phyloP scores from a whole-genome alignment of 2,329 filamentous ascomycete species.

The Verticillium albo-atrum region DNA sequence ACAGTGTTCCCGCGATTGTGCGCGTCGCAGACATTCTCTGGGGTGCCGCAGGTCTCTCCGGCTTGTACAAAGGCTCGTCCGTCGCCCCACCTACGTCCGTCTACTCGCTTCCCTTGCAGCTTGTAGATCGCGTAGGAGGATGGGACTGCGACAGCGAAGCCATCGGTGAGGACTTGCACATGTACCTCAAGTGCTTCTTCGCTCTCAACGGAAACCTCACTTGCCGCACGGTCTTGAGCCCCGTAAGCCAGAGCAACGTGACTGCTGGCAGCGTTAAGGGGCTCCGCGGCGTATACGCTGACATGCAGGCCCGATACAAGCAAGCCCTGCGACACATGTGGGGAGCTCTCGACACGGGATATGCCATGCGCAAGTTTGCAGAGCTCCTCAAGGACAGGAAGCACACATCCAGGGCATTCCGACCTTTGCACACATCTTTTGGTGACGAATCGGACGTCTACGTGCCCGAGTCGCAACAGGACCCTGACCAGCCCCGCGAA shows the following conservation, averaged over 20 bases:
- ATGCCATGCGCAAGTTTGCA: constrained; percentile 53
- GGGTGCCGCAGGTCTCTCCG: constrained; percentile 67
- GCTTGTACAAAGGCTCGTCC: constrained; percentile 57
- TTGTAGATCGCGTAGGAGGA: constrained; percentile 65
- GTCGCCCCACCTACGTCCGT: constrained; percentile 70
- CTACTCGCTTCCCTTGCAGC: constrained; percentile 63
- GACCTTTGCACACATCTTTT: constrained; percentile 50
- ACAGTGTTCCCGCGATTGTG: constrained; percentile 62
- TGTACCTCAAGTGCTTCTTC: constrained; percentile 77
- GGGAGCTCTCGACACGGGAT: constrained; percentile 67
- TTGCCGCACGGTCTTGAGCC: constrained; percentile 58
- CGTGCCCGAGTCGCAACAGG: constrained; percentile 40
- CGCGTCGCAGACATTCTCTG: constrained; percentile 69
- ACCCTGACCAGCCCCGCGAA: constrained; percentile 35
- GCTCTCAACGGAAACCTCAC: constrained; percentile 66
- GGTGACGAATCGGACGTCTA: constrained; percentile 41
- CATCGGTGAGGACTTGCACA: constrained; percentile 72
- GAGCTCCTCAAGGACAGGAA: constrained; percentile 55
- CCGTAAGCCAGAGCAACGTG: constrained; percentile 70
- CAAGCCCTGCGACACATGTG: constrained; percentile 74
- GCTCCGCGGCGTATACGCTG: constrained; percentile 47
- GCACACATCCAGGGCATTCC: constrained; percentile 49
- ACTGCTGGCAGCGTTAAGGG: constrained; percentile 53
- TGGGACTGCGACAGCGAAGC: constrained; percentile 69
- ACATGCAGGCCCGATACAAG: constrained; percentile 63